Evolutionary conservation across 2,329 filamentous ascomycete genomes (phyloP).

Genomic region (Alternaria infectoria): DNA sequence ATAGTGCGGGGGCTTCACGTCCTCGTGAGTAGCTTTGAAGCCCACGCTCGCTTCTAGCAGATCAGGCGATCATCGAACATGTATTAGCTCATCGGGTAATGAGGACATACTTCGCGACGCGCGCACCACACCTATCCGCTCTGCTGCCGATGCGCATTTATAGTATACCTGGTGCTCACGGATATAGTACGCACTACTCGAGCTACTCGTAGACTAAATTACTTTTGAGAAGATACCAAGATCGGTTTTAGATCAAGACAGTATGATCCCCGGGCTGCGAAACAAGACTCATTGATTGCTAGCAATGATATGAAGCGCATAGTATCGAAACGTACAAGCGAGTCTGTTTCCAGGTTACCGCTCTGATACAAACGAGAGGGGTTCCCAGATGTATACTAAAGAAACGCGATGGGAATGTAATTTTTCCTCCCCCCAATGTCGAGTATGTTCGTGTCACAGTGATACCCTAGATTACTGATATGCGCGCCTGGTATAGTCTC

Average conservation of each 20-base stretch:
- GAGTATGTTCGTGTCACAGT: too few species aligned
- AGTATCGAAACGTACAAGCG: background rate
- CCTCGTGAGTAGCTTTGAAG: background rate
- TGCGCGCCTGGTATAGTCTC: too few species aligned
- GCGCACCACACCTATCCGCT: background rate
- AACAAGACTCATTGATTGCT: background rate
- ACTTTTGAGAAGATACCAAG: accelerated
- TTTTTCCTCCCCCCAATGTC: too few species aligned
- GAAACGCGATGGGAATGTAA: too few species aligned
- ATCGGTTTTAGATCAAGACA: background rate
- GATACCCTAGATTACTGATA: too few species aligned
- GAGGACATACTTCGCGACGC: background rate
- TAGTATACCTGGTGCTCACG: background rate
- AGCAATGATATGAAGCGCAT: background rate
- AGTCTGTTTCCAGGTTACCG: background rate
- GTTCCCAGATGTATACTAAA: too few species aligned
- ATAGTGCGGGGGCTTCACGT: background rate
- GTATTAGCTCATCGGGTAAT: background rate
- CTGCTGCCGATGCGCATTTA: too few species aligned
- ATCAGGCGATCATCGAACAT: background rate
- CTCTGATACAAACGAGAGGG: too few species aligned
- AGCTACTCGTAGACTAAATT: background rate
- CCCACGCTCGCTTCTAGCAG: background rate
- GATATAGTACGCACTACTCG: background rate
- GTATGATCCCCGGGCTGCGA: background rate